Evolutionary conservation across 257 asterid species (phyloP).

Genomic region (Fraxinus pennsylvanica): DNA sequence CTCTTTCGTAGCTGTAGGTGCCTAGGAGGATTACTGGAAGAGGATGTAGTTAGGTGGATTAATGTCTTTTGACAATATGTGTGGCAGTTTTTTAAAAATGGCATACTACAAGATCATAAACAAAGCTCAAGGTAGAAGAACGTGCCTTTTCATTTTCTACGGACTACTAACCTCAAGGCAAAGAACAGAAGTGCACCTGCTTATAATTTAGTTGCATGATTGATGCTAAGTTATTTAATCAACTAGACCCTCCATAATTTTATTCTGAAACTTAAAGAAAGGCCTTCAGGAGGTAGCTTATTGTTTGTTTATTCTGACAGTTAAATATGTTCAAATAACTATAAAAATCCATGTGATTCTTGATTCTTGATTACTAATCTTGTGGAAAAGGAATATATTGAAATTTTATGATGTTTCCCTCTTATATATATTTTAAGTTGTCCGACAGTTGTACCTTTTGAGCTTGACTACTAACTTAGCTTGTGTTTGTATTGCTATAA

Average conservation of each 20-base stretch:
- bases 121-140: too few relatives aligned
- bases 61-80: too few relatives aligned
- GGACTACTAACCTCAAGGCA: background rate
- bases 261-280: conserved; percentile 15
- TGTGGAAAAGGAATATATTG: background rate
- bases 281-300: background rate
- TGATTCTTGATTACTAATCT: conserved; percentile 1
- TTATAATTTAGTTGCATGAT: too few relatives aligned
- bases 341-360: background rate
- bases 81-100: too few relatives aligned
- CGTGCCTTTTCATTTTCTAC: too few relatives aligned
- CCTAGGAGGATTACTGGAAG: too few relatives aligned
- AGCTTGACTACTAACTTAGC: background rate
- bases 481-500: background rate
- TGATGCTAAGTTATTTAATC: too few relatives aligned
- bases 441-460: background rate
- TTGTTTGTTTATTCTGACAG: background rate
- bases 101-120: too few relatives aligned
- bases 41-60: too few relatives aligned
- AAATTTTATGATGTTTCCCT: background rate
- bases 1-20: too few relatives aligned
- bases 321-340: background rate
- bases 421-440: background rate
- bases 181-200: background rate
- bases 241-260: background rate